Conservation (phyloP, 495 filamentous ascomycete species). For the Neurospora sp. region DNA sequence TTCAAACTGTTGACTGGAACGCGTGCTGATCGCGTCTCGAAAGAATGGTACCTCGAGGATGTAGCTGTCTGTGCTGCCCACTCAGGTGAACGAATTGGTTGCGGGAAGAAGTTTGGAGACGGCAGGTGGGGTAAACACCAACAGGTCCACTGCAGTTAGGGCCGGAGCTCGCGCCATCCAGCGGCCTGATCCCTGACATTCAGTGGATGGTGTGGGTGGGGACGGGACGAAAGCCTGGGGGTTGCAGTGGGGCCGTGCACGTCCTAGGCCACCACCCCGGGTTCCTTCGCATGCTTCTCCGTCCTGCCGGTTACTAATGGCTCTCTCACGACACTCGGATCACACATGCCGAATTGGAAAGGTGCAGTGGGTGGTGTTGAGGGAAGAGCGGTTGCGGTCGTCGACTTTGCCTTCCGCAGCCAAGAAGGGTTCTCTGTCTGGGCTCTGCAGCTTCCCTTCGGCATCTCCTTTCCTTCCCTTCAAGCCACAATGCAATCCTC, state of each 20-base stretch:
- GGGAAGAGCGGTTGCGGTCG: not conserved
- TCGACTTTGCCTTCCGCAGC: not conserved
- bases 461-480: not conserved
- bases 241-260: not conserved
- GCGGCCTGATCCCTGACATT: not conserved
- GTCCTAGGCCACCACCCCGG: not conserved
- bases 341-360: not conserved
- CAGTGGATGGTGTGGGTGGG: not conserved
- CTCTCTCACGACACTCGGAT: not conserved
- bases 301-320: not conserved
- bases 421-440: not conserved
- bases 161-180: not conserved
- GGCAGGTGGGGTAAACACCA: not conserved
- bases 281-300: not conserved
- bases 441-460: not conserved
- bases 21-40: not conserved
- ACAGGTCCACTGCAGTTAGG: not conserved
- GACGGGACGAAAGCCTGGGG: not conserved
- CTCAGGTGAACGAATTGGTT: not conserved
- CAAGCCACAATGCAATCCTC: not conserved
- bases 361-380: not conserved
- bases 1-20: not conserved
- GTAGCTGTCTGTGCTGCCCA: not conserved
- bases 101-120: not conserved
- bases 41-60: not conserved